phyloP scores from a whole-genome alignment of 1,284 basidiomycete species.

The Fomitiporia mediterranea region DNA sequence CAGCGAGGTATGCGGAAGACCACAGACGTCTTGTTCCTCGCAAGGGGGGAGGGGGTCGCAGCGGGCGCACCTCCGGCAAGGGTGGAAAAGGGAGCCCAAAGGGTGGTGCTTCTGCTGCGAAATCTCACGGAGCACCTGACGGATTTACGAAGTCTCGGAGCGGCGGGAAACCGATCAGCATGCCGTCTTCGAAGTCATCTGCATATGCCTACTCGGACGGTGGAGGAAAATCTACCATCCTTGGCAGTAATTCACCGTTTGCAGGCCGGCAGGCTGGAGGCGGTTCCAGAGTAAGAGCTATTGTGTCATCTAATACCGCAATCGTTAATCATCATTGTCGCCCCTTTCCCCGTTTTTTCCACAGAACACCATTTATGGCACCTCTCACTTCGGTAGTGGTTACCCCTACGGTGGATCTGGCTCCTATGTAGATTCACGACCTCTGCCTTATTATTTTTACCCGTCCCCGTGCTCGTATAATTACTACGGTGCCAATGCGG shows the following conservation, averaged over 20 bases:
- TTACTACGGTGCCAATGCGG: conserved; percentile 26
- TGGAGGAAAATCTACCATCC: conserved; percentile 13
- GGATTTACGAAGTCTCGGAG: conserved; percentile 5
- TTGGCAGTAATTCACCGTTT: conserved; percentile 8
- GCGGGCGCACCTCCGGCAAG: neutral
- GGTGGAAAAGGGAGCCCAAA: neutral
- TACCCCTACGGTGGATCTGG: conserved; percentile 19
- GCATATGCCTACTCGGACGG: conserved; percentile 18
- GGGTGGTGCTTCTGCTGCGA: neutral
- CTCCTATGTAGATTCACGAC: conserved; percentile 9
- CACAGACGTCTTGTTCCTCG: neutral
- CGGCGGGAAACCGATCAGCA: neutral
- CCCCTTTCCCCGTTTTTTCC: neutral
- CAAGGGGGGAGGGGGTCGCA: conserved; percentile 5
- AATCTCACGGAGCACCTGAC: neutral
- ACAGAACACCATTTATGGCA: conserved; percentile 18
- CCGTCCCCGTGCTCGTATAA: conserved; percentile 21
- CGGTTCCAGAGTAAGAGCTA: conserved; percentile 6
- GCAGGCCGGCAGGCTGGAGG: conserved; percentile 19
- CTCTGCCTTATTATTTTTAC: conserved; percentile 24
- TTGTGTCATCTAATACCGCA: neutral
- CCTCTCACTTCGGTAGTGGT: conserved; percentile 18
- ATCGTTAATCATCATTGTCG: neutral
- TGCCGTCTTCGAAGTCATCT: neutral
- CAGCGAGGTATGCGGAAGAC: too few species aligned